Base-by-base conservation (phyloP, 495 filamentous ascomycete genomes). In the Neurospora hispaniola region DNA sequence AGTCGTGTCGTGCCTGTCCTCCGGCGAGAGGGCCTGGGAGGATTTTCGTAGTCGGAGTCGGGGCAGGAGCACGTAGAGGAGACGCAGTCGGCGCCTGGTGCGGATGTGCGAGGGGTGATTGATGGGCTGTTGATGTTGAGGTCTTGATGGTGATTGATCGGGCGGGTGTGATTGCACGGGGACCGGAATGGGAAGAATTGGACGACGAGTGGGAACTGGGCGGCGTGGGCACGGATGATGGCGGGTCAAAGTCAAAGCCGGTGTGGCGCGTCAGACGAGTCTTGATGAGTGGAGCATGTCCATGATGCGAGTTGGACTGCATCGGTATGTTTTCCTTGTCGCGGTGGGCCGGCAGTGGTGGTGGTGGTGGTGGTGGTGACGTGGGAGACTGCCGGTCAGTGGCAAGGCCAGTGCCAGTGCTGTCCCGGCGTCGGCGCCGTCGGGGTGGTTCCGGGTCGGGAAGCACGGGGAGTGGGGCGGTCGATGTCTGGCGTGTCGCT, bases 401-500 rank as follows among this genome's bases (percentile, higher is more conserved):
- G n/a, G 75, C 54, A 62, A 9, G 23, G 20, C 20, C 46, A 54
- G 46, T 23, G 48, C 48, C 12, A 31, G 23, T 38, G 66, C 73
- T 68, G 41, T 73, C 70, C 38, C 80, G 78, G 69, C 78, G 75
- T 16, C 81, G 81, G 43, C 83, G 81, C 38, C 83, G 80, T 69
- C 79, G 76, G 54, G 54, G 6, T 10, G 82, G 78, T 39, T 80
- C 78, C 8, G 77, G 76, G 31, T 82, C 78, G 70, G 74, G 71
- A 48, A 75, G 74, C 14, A 78, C 77, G 20, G 78, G 69, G 62
- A 73, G 76, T 59, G 81, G 79, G 69, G 77, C 73, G 40, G 76
- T 75, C 18, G 84, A 83, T 66, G 82, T 80, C 48, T 78, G 80
- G 71, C 84, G 82, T 69, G 84, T 86, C 70, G 82, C 78, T 74